A percentile compares a stretch with the other conserved stretches of the same genome.
Conservation (phyloP, 768 basidiomycete genomes). For the Mycena vitilis region DNA sequence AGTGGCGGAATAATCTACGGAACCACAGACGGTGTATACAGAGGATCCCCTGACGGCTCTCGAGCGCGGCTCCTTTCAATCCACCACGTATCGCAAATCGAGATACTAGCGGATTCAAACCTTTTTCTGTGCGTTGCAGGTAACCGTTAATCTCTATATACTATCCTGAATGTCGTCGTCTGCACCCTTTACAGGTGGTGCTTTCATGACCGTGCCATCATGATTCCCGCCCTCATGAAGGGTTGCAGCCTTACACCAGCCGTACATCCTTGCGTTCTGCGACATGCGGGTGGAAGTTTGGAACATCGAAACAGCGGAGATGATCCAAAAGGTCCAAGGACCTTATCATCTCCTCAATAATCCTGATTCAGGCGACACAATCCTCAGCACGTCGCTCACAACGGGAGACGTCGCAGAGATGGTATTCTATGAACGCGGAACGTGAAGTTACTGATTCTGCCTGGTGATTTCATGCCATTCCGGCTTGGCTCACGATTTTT, state of each 20-base stretch:
- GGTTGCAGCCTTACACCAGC: slow-evolving; percentile 74
- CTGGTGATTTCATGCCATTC: too few relatives aligned
- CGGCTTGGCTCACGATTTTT: too few relatives aligned
- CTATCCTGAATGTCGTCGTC: not conserved
- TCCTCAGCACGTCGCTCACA: too few relatives aligned
- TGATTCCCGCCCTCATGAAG: not conserved
- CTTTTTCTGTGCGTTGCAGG: slow-evolving; percentile 82
- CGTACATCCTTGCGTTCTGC: slow-evolving; percentile 84
- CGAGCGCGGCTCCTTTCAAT: slow-evolving; percentile 9
- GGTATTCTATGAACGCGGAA: too few relatives aligned
- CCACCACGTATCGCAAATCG: slow-evolving; percentile 71
- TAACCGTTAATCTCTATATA: slow-evolving; percentile 39
- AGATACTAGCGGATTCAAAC: slow-evolving; percentile 80
- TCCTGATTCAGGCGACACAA: too few relatives aligned
- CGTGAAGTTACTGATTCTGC: too few relatives aligned
- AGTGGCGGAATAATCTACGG: slow-evolving; percentile 7
- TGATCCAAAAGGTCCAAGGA: slow-evolving; percentile 79
- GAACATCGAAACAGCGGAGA: slow-evolving; percentile 73
- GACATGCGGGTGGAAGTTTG: slow-evolving; percentile 81
- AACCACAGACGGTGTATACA: slow-evolving; percentile 29
- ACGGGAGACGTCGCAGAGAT: too few relatives aligned
- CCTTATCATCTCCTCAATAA: slow-evolving; percentile 34
- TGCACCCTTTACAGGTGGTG: slow-evolving; percentile 13
- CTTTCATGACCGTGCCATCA: slow-evolving; percentile 22
- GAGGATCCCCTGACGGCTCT: slow-evolving; percentile 3